Percentiles rank a stretch among this genome's conserved stretches.
These are phyloP conservation scores for Ophiosphaerella herpotricha DNA, from an alignment of 2,329 filamentous ascomycete species.

Conservation along the genomic window DNA sequence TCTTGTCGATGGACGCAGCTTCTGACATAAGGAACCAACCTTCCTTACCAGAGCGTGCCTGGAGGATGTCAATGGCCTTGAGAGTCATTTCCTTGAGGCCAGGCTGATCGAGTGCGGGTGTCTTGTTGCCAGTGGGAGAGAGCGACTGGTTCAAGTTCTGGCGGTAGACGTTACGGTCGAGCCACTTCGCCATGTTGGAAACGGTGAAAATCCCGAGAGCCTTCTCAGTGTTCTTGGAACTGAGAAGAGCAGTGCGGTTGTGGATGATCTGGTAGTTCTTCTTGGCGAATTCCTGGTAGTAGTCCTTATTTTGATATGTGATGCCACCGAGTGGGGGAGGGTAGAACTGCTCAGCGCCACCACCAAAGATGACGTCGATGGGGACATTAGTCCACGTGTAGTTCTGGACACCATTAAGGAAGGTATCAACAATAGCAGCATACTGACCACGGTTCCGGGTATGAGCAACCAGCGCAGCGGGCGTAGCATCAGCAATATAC, in stretches of 20 bases:
- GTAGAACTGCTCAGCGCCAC: conserved; percentile 81
- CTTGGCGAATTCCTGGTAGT: conserved; percentile 71
- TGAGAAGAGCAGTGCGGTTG: conserved; percentile 73
- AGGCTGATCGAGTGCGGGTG: conserved; percentile 72
- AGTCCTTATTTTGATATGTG: conserved; percentile 73
- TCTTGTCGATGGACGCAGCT: conserved; percentile 84
- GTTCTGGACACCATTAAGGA: conserved; percentile 75
- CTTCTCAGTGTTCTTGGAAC: conserved; percentile 62
- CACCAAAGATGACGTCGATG: conserved; percentile 77
- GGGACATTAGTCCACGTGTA: conserved; percentile 81
- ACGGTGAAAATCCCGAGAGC: conserved; percentile 79
- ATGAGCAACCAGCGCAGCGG: conserved; percentile 65
- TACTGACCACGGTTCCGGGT: conserved; percentile 72
- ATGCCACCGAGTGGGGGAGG: conserved; percentile 56
- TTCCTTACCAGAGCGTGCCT: conserved; percentile 65
- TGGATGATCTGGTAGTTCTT: conserved; percentile 72
- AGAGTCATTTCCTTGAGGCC: conserved; percentile 89
- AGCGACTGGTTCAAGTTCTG: conserved; percentile 72
- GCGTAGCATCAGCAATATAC: conserved; percentile 79
- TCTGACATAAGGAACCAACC: conserved; percentile 90
- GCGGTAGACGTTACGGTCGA: conserved; percentile 80
- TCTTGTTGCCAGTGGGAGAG: conserved; percentile 67
- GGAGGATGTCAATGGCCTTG: conserved; percentile 81
- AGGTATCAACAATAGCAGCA: conserved; percentile 74
- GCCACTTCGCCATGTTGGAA: conserved; percentile 79